Conservation (phyloP, 352 stramenopile genomes). For the Pythium pectinolyticum region DNA sequence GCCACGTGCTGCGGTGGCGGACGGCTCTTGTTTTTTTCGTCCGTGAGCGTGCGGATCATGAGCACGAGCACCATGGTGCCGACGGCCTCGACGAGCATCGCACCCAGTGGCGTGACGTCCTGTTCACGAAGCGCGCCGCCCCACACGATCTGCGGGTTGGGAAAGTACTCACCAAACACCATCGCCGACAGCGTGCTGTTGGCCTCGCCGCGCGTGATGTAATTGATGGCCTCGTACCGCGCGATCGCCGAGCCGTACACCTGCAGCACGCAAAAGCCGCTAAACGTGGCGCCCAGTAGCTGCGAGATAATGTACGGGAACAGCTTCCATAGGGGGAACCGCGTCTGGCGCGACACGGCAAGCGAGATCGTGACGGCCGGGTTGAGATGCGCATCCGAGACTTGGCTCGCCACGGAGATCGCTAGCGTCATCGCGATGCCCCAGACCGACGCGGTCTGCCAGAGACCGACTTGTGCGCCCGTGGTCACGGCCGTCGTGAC, state of each 20-base stretch:
- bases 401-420: constrained; percentile 18
- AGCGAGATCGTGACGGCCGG: constrained; percentile 29
- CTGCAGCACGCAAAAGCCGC: constrained; percentile 39
- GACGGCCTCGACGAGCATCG: constrained; percentile 56
- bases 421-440: constrained; percentile 30
- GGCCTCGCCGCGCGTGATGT: constrained; percentile 34
- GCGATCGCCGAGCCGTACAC: constrained; percentile 53
- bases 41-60: constrained; percentile 56
- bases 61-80: constrained; percentile 65
- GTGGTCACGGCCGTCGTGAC: constrained; percentile 14
- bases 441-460: constrained; percentile 26
- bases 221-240: constrained; percentile 47
- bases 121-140: constrained; percentile 15
- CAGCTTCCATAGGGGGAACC: constrained; percentile 33
- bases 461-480: constrained; percentile 16
- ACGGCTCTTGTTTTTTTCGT: constrained; percentile 35
- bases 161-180: constrained; percentile 73
- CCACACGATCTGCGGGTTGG: constrained; percentile 45
- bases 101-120: constrained; percentile 38
- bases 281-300: constrained; percentile 49
- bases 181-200: constrained; percentile 59
- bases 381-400: constrained; percentile 33
- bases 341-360: constrained; percentile 7
- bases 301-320: constrained; percentile 63
- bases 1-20: constrained; percentile 32